Base-by-base conservation (phyloP, 208 protist genomes). In the Leptomonas pyrrhocoris region DNA sequence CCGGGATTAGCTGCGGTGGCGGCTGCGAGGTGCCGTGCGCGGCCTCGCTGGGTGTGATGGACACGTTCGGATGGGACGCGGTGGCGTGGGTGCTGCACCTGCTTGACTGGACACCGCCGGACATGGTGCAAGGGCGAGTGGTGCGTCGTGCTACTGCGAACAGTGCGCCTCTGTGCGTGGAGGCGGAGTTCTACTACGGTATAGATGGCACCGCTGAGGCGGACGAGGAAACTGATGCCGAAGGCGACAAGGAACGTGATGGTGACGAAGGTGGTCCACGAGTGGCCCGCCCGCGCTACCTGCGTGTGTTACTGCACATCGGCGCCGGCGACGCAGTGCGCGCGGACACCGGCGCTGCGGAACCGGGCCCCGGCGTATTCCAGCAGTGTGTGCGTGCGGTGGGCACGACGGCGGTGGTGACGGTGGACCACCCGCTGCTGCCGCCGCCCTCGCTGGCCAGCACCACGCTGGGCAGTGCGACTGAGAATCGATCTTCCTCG, bases 121-220 rank as follows among this genome's bases (percentile, higher is more conserved):
- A 77, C 40, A 72, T 77, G 72, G 63, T 77, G 5, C 56, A 71
- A 28, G 72, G 72, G 0, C 72, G 72, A n/a, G 72, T 77, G 40
- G 58, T 67, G 27, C 72, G 72, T 43, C 64, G 72, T 8, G 3
- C 34, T 7, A 15, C 48, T 2, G 30, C 42, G 2, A 54, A 36
- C 9, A 54, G 40, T 18, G 31, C 38, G 13, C 72, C 72, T 4
- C 30, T 62, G 0, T 66, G 64, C 34, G 72, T 77, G 21, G 56
- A 77, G 56, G 72, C 72, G 50, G 62, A 51, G 57, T 42, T 77
- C 3, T 72, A 77, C 50, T 77, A 77, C 56, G 64, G 72, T 57
- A 45, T 77, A n/a, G 63, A 57, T 49, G 61, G 61, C 28, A 57
- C 48, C n/a, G n/a, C n/a, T n/a, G n/a, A n/a, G 3, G 61, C 16